Conservation (phyloP, 495 filamentous ascomycete species). For the Physcia stellaris region DNA sequence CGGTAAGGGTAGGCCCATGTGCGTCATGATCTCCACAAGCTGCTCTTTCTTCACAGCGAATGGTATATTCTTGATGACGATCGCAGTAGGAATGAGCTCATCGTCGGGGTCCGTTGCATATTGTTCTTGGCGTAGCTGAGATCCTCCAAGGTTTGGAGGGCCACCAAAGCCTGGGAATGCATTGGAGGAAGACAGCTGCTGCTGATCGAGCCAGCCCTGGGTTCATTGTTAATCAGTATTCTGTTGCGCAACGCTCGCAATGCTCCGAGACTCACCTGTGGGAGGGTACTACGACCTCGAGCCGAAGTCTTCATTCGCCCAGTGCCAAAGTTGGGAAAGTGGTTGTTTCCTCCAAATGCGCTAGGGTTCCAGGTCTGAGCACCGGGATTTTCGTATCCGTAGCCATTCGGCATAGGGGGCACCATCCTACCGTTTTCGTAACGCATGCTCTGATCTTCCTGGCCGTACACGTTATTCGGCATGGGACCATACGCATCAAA, state of each 20-base stretch:
- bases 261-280: slow-evolving; percentile 49
- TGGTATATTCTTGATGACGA: slow-evolving; percentile 99
- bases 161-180: slow-evolving; percentile 40
- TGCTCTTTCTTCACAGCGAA: slow-evolving; percentile 98
- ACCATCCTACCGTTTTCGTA: slow-evolving; percentile 49
- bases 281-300: slow-evolving; percentile 40
- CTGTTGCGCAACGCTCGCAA: too few relatives aligned
- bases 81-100: slow-evolving; percentile 93
- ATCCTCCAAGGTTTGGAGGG: slow-evolving; percentile 34
- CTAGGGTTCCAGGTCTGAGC: slow-evolving; percentile 56
- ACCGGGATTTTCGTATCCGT: slow-evolving; percentile 44
- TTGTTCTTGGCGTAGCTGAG: slow-evolving; percentile 36
- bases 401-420: slow-evolving; percentile 34
- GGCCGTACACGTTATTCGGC: slow-evolving; percentile 43
- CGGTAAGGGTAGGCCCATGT: slow-evolving; percentile 76
- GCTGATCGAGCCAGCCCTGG: slow-evolving; percentile 49
- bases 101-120: slow-evolving; percentile 45
- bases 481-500: slow-evolving; percentile 52
- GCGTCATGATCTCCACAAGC: slow-evolving; percentile 81
- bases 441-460: slow-evolving; percentile 45
- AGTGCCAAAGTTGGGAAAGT: slow-evolving; percentile 22
- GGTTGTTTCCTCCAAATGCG: slow-evolving; percentile 21
- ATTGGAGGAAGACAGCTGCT: slow-evolving; percentile 33
- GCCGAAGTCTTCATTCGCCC: slow-evolving; percentile 42
- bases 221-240: too few relatives aligned